Evolutionary conservation across 768 basidiomycete species (phyloP).

Genomic region (Omphalotus guepiniiformis): DNA sequence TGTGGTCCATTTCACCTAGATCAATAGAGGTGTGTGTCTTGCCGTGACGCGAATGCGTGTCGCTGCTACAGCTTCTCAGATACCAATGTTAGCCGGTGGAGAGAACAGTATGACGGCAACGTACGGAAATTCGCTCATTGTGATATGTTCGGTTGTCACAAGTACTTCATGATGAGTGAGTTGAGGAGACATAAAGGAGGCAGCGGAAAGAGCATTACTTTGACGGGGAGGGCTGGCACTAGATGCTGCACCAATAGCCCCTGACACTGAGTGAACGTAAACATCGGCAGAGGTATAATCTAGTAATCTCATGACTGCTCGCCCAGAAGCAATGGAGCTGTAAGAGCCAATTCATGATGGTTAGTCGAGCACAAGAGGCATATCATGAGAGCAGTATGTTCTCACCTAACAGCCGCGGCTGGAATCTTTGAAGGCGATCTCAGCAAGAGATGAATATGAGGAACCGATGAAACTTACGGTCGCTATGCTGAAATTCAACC

Average conservation of each 20-base stretch:
- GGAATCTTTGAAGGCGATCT: constrained; percentile 39
- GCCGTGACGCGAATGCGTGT: constrained; percentile 3
- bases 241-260: constrained; percentile 18
- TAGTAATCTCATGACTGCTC: constrained; percentile 62
- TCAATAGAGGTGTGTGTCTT: background rate
- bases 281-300: constrained; percentile 46
- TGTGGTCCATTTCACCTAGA: background rate
- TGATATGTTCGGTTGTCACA: constrained; percentile 58
- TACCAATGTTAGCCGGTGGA: background rate
- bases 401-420: constrained; percentile 66
- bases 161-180: constrained; percentile 43
- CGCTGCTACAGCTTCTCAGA: background rate
- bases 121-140: constrained; percentile 53
- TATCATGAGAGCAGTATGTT: constrained; percentile 12
- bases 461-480: constrained; percentile 34
- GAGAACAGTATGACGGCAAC: constrained; percentile 13
- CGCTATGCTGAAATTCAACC: constrained; percentile 37
- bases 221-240: constrained; percentile 29
- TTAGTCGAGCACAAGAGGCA: background rate
- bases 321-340: constrained; percentile 61
- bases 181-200: constrained; percentile 27
- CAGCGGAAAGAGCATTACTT: constrained; percentile 18
- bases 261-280: constrained; percentile 44
- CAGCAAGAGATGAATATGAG: background rate
- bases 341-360: constrained; percentile 6